Conservation (phyloP, 345 rosid species). For the Melastoma malabathricum region DNA sequence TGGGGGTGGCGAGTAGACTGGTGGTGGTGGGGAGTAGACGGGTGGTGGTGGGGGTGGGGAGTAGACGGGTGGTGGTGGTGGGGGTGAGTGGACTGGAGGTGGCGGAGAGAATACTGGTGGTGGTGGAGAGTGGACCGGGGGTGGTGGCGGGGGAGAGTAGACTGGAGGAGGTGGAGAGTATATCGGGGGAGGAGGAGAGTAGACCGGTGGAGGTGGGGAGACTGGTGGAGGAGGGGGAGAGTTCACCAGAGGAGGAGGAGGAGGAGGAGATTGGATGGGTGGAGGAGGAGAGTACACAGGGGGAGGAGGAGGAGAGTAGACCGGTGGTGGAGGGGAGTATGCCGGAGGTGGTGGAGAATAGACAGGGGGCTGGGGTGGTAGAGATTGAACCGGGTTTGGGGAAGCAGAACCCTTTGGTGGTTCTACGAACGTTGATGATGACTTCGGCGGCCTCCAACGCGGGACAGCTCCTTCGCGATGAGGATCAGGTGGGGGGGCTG, state of each 20-base stretch:
- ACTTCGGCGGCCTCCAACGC: not conserved
- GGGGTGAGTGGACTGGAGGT: conserved; percentile 4
- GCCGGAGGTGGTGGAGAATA: conserved; percentile 4
- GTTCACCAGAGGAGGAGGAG: conserved; percentile 8
- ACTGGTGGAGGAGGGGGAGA: conserved; percentile 14
- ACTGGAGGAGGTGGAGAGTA: conserved; percentile 14
- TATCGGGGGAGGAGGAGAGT: conserved; percentile 12
- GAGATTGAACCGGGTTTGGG: not conserved
- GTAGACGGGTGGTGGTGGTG: conserved; percentile 7
- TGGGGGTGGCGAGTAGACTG: conserved; percentile 4
- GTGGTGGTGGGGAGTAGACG: conserved; percentile 11
- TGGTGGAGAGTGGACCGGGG: conserved; percentile 6
- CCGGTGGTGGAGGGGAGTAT: conserved; percentile 5
- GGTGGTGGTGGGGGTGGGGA: conserved; percentile 24
- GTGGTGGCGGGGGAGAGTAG: conserved; percentile 13
- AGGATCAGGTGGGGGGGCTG: no score
- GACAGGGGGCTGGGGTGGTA: conserved; percentile 4
- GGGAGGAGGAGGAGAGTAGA: conserved; percentile 17
- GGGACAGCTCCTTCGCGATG: not conserved
- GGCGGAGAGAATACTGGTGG: conserved; percentile 7
- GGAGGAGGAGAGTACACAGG: conserved; percentile 17
- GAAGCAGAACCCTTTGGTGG: conserved; percentile 2
- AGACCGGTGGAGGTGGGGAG: conserved; percentile 18
- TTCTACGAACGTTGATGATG: conserved; percentile 5
- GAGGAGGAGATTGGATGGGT: conserved; percentile 10